A percentile compares a stretch with the other conserved stretches of the same genome.
These are phyloP conservation scores for Clonostachys chloroleuca DNA, from an alignment of 2,329 filamentous ascomycete species.

Conservation along the genomic window DNA sequence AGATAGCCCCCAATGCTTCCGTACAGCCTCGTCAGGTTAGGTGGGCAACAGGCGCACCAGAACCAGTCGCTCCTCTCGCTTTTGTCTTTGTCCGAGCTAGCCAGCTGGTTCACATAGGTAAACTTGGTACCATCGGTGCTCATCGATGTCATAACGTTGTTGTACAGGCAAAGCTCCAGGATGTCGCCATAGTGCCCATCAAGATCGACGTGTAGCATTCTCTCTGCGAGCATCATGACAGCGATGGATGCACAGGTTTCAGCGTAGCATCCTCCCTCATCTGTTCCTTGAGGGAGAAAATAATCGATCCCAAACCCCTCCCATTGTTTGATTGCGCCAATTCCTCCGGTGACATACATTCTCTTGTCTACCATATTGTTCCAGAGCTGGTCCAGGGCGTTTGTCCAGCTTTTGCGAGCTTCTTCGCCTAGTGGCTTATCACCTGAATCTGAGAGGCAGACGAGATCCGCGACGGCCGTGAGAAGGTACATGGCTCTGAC, in stretches of 20 bases:
- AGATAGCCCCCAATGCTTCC: conserved; percentile 53
- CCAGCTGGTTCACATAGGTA: conserved; percentile 58
- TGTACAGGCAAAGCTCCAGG: conserved; percentile 58
- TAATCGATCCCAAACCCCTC: conserved; percentile 57
- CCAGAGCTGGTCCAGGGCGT: conserved; percentile 46
- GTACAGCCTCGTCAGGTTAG: conserved; percentile 51
- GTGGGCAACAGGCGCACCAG: conserved; percentile 55
- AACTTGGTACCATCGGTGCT: conserved; percentile 50
- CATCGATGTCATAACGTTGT: conserved; percentile 54
- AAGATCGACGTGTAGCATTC: conserved; percentile 48
- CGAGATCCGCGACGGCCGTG: conserved; percentile 51
- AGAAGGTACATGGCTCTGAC: conserved; percentile 58
- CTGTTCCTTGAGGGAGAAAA: conserved; percentile 52
- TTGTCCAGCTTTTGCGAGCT: conserved; percentile 20
- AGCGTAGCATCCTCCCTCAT: conserved; percentile 58
- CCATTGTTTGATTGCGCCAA: conserved; percentile 50
- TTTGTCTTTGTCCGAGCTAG: conserved; percentile 42
- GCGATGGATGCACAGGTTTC: conserved; percentile 59
- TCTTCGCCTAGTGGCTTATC: conserved; percentile 4
- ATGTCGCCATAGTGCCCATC: conserved; percentile 50
- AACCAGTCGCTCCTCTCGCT: conserved; percentile 54
- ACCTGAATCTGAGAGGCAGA: conserved; percentile 11
- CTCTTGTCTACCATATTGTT: conserved; percentile 56
- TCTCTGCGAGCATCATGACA: conserved; percentile 55
- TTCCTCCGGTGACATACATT: conserved; percentile 59